Evolutionary conservation across 257 asterid genomes (phyloP), one percentile per base, ranked within the genome.

Genomic region (Fraxinus anomala): DNA sequence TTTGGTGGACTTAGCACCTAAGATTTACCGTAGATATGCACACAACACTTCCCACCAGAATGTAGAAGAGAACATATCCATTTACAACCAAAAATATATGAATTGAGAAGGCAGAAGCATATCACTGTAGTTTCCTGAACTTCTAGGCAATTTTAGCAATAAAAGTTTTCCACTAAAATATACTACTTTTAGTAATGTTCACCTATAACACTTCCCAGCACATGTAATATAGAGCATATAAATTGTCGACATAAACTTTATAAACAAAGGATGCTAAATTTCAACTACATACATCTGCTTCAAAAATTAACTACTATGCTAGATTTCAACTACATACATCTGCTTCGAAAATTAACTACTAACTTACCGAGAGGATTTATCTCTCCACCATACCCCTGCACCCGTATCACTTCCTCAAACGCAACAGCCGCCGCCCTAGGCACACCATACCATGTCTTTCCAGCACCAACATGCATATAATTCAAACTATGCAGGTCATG

Each of bases 401-500:
- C 93, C 78, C 98, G 88, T 24, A 92, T 89, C 68, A 96, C 99
- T 73, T 96, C 99, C 86, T 96, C 99, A 63, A 93, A 96, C 0
- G 99, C 99, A 21, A 91, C 90, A 42, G 99, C 97, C 0, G 99
- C 98, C 82, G 89, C 99, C 68, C 87, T 83, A 0, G 99, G 99
- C 76, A 96, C 99, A 44, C 99, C 99, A 68, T 96, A 96, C 99
- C 99, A 96, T 0, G 99, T 96, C 86, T 96, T 96, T 54, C 95
- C 93, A 0, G 98, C 89, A 69, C 99, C 99, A 83, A 83, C 82
- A 54, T 96, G 99, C 75, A 92, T 70, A 87, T 92, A 96, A 87
- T 96, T 96, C 95, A 96, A 88, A 88, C 99, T 96, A 82, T 96
- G 99, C 88, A 96, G 88, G 81, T 96, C 99, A 85, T 96, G 99